A percentile compares a stretch with the other conserved stretches of the same genome.
These are phyloP conservation scores for Cytospora schulzeri DNA, from an alignment of 2,329 filamentous ascomycete genomes.

Conservation along the genomic window DNA sequence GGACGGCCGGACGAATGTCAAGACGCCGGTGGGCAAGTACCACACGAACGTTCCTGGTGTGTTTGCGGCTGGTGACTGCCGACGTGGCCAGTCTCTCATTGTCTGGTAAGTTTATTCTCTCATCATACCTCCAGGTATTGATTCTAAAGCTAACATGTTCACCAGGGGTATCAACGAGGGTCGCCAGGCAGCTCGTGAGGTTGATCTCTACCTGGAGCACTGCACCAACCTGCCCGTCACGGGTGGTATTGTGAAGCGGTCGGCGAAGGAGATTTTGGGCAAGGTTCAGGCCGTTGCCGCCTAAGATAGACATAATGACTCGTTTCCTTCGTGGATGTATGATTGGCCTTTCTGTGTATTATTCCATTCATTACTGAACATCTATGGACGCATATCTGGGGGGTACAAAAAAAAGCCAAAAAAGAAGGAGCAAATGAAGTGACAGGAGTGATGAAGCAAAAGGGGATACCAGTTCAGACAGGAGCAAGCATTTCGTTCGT, in stretches of 20 bases:
- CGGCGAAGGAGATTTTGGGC: constrained; percentile 68
- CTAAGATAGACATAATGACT: constrained; percentile 17
- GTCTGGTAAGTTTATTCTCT: constrained; percentile 70
- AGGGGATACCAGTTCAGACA: constrained; percentile 1
- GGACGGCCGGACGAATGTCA: constrained; percentile 92
- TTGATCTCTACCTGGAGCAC: constrained; percentile 83
- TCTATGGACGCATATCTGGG: constrained; percentile 7
- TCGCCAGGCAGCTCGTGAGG: constrained; percentile 86
- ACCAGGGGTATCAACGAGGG: constrained; percentile 93
- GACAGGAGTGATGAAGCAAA: constrained; percentile 1
- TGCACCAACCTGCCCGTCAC: constrained; percentile 83
- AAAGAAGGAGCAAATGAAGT: constrained; percentile 2
- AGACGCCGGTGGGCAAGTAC: constrained; percentile 87
- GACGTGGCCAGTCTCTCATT: constrained; percentile 91
- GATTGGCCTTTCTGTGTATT: constrained; percentile 1
- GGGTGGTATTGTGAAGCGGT: constrained; percentile 86
- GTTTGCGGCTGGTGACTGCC: constrained; percentile 93
- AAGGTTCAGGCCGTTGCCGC: constrained; percentile 33
- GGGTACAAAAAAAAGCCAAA: constrained; percentile 1
- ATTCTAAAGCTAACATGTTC: constrained; percentile 38
- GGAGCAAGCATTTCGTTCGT: constrained; percentile 15
- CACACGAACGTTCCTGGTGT: constrained; percentile 84
- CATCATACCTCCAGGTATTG: background rate
- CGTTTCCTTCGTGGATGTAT: constrained; percentile 16
- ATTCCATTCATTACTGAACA: constrained; percentile 14